A percentile compares a stretch with the other conserved stretches of the same genome.
These are phyloP conservation scores for Paramarasmius palmivorus DNA, from an alignment of 1,284 basidiomycete genomes.

Conservation along the genomic window DNA sequence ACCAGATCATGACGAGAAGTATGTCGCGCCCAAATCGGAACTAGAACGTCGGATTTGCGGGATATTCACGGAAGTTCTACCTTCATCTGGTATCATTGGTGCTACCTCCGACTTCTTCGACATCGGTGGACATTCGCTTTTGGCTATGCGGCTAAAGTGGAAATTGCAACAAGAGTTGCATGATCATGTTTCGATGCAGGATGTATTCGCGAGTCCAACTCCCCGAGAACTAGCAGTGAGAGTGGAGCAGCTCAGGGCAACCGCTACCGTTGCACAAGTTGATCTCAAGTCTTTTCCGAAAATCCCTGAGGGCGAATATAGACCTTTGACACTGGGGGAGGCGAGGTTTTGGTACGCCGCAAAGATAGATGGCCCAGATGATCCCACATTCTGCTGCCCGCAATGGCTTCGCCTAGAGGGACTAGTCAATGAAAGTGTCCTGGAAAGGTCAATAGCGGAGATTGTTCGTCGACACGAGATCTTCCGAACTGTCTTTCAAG, in stretches of 20 bases:
- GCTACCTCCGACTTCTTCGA: slow-evolving; percentile 4
- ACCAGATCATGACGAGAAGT: neutral
- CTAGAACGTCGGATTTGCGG: neutral
- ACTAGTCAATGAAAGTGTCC: neutral
- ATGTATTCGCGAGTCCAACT: neutral
- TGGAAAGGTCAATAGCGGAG: neutral
- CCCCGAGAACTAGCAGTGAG: slow-evolving; percentile 1
- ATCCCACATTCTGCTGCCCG: neutral
- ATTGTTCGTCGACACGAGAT: slow-evolving; percentile 2
- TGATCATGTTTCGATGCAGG: neutral
- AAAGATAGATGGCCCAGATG: slow-evolving; percentile 1
- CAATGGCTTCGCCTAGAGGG: slow-evolving; percentile 2
- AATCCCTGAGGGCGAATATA: neutral
- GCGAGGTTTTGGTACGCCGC: neutral
- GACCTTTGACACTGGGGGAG: neutral
- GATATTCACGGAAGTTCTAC: neutral
- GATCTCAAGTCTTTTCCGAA: neutral
- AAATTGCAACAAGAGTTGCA: neutral
- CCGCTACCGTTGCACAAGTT: neutral
- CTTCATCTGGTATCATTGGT: neutral
- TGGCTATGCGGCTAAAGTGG: slow-evolving; percentile 3
- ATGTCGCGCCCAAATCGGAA: neutral
- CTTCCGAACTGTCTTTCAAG: neutral
- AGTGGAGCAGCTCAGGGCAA: neutral
- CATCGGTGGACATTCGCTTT: slow-evolving; percentile 1